Evolutionary conservation across 805 yeast species (phyloP), one percentile per base, ranked within the genome.

Genomic region (Metschnikowia continentalis): DNA sequence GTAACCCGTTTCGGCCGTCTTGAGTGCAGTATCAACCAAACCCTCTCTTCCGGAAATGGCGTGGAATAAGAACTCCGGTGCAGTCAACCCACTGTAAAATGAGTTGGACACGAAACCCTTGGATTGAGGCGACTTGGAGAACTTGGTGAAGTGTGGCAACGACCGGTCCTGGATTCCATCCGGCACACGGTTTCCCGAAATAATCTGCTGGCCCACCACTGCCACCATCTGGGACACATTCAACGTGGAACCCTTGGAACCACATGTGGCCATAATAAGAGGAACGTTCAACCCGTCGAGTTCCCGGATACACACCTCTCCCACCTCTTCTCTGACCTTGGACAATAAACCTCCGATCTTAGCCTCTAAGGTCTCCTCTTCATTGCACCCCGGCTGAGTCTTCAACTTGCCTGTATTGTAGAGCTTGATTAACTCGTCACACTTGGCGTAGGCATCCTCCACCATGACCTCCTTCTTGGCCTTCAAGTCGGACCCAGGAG

Each of bases 21-120:
- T 94, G 45, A 94, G 99, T 14, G 99, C 99, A 49, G 99, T 94
- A 80, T 94, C 99, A 68, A 94, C 95, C 67, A 94, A 79, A 79
- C 99, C 99, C 76, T 94, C 99, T 81, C 99, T 90, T 77, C 99
- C 99, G 66, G 99, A 98, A 97, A 94, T 94, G 48, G 98, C 97
- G 69, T 94, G 99, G 86, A 94, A 94, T 69, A 94, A 91, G 70
- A 94, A 94, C 70, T 94, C 99, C 71, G 94, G 98, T 33, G 99
- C 99, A 5, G 99, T 91, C 64, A 94, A 79, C 36, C 99, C 99
- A 77, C 98, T 84, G 66, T 92, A 78, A 66, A 94, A 94, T 13
- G 99, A 94, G 68, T 94, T 94, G 70, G 95, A 97, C 54, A 94
- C 96, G 63, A 94, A 94, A 63, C 99, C 99, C 71, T 94, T 94